Evolutionary conservation across 2,329 filamentous ascomycete genomes (phyloP).

Genomic region (Fusarium sarcochroum): DNA sequence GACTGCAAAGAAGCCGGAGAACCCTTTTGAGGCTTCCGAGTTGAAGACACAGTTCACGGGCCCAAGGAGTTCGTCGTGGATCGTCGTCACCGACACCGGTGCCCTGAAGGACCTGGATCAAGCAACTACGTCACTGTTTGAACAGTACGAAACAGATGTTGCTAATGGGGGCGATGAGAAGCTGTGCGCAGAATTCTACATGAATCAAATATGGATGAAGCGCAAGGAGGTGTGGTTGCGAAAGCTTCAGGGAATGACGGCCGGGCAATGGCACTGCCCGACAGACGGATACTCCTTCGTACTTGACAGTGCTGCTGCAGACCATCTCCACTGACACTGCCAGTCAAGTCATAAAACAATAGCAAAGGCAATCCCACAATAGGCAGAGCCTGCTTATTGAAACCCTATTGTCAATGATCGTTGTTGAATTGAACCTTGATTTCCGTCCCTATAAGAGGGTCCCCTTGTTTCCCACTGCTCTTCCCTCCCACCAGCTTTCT

Average conservation of each 20-base stretch:
- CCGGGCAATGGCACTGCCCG: neutral
- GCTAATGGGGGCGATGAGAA: conserved; percentile 37
- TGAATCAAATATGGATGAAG: conserved; percentile 45
- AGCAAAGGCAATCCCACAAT: neutral
- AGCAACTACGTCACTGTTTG: conserved; percentile 47
- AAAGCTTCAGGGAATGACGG: conserved; percentile 34
- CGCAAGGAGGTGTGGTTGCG: conserved; percentile 52
- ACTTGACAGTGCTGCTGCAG: neutral
- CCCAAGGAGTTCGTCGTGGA: neutral
- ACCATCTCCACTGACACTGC: neutral
- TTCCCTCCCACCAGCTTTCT: neutral
- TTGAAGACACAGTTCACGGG: neutral
- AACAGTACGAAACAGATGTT: conserved; percentile 54
- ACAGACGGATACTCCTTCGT: neutral
- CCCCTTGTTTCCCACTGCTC: neutral
- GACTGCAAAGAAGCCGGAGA: neutral
- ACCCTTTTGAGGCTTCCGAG: neutral
- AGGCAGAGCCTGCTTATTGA: neutral
- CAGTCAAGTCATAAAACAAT: neutral
- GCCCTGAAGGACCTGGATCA: conserved; percentile 46
- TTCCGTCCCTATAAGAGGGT: too few relatives aligned
- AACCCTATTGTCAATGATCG: neutral
- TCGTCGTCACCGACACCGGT: conserved; percentile 47
- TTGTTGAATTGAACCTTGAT: too few relatives aligned
- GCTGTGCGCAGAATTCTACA: conserved; percentile 51